These are phyloP conservation scores for Patellifolia procumbens DNA, from an alignment of 179 eudicot genomes.

Conservation along the genomic window DNA sequence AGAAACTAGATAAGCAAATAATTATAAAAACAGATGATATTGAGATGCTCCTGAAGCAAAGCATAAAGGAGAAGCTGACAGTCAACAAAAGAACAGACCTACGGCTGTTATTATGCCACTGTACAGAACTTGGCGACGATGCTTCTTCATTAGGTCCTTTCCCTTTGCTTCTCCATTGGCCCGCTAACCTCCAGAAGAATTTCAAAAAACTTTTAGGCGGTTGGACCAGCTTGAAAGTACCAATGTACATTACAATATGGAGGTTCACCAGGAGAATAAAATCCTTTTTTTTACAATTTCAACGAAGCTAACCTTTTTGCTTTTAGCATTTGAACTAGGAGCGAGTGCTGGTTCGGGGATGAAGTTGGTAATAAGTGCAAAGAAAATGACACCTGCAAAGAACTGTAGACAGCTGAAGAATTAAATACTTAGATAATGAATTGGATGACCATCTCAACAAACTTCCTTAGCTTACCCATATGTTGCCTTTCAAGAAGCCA, in stretches of 20 bases:
- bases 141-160: conserved; percentile 87
- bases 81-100: too few species aligned
- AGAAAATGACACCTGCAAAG: conserved; percentile 95
- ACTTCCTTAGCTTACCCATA: conserved; percentile 60
- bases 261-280: neutral
- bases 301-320: conserved; percentile 66
- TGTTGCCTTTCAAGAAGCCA: conserved; percentile 90
- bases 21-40: neutral
- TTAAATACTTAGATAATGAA: conserved; percentile 13
- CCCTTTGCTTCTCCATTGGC: conserved; percentile 54
- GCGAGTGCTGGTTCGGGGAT: conserved; percentile 92
- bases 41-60: neutral
- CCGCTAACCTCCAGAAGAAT: conserved; percentile 43
- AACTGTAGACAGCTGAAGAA: conserved; percentile 51
- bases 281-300: too few species aligned
- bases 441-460: neutral
- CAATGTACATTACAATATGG: neutral
- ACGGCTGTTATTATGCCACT: conserved; percentile 95
- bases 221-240: conserved; percentile 16
- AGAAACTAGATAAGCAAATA: neutral
- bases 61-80: neutral
- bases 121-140: conserved; percentile 88
- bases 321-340: conserved; percentile 62
- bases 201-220: conserved; percentile 23
- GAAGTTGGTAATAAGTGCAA: conserved; percentile 77